phyloP scores from a whole-genome alignment of 2,329 filamentous ascomycete species.

The Penicillium aurantiogriseum region DNA sequence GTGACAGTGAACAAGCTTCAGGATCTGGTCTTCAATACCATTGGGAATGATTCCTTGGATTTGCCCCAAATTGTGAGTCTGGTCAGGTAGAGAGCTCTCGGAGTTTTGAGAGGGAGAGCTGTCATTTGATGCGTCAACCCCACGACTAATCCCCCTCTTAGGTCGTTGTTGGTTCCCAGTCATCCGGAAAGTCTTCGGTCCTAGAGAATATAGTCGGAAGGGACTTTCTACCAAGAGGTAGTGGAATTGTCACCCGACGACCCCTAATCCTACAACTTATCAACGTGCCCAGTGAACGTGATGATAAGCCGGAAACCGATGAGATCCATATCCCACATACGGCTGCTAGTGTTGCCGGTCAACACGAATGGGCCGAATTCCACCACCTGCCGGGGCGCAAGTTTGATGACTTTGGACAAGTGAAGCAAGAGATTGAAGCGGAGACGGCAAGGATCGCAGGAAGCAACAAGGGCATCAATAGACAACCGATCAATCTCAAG shows the following conservation, averaged over 20 bases:
- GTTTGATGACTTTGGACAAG: conserved; percentile 87
- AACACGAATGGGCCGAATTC: conserved; percentile 87
- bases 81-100: neutral
- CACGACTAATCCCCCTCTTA: conserved; percentile 40
- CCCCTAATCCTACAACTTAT: conserved; percentile 97
- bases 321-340: conserved; percentile 70
- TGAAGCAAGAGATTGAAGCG: conserved; percentile 94
- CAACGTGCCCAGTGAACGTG: conserved; percentile 76
- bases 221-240: conserved; percentile 94
- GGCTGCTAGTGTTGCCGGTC: conserved; percentile 67
- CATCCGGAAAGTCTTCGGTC: conserved; percentile 96
- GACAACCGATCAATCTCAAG: conserved; percentile 96
- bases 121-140: conserved; percentile 2
- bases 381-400: conserved; percentile 87
- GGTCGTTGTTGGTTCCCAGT: conserved; percentile 98
- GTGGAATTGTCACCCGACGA: conserved; percentile 91
- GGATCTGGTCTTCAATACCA: conserved; percentile 98
- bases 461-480: conserved; percentile 97
- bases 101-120: neutral
- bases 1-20: conserved; percentile 97
- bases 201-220: conserved; percentile 98
- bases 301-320: conserved; percentile 66
- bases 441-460: conserved; percentile 93
- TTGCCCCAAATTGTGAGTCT: conserved; percentile 89
- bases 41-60: conserved; percentile 96